Base-by-base conservation (phyloP, 805 yeast genomes). In the Barnettozyma botsteinii region DNA sequence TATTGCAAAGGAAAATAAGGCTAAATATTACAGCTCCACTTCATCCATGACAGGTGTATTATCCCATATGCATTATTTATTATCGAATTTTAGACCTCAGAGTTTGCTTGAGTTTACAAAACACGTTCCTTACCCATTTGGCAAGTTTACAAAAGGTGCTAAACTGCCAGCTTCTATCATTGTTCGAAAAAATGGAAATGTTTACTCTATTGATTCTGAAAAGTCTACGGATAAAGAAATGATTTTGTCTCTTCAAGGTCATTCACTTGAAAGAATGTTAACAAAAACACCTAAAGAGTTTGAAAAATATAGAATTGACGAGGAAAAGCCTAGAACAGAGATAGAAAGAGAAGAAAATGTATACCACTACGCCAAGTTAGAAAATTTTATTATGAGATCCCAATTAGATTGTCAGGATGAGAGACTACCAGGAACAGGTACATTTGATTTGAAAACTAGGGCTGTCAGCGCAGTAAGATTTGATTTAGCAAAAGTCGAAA, bases 361-460 rank as follows among this genome's bases (percentile, higher is more conserved):
- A n/a, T 89, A 88, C 56, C 89, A 88, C 56, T 89, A 86, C 59
- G 78, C 94, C 7, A 62, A 64, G 28, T 64, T 75, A 41, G 87
- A 81, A 4, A 69, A 73, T 31, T 85, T 93, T 52, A 55, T 91
- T 12, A 71, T 91, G 76, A 70, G 98, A 48, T 91, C 98, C 0
- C 98, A 91, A 60, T 68, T 93, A 34, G 98, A 91, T 61, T 87
- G 96, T 43, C 67, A 69, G 44, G 89, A 87, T 59, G 59, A 69
- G 0, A 63, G 85, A 27, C 65, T 93, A 27, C 97, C 97, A 0
- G 95, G 95, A 0, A 79, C 82, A 4, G 97, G 97, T 0, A 80
- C 88, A 0, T 91, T 93, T 67, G 98, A 91, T 61, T 63, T 91
- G 42, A 91, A 91, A 53, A 85, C 97, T 0, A 66, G 98, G 46